Conservation (phyloP, 2,329 filamentous ascomycete genomes). For the Diplodia mutila region DNA sequence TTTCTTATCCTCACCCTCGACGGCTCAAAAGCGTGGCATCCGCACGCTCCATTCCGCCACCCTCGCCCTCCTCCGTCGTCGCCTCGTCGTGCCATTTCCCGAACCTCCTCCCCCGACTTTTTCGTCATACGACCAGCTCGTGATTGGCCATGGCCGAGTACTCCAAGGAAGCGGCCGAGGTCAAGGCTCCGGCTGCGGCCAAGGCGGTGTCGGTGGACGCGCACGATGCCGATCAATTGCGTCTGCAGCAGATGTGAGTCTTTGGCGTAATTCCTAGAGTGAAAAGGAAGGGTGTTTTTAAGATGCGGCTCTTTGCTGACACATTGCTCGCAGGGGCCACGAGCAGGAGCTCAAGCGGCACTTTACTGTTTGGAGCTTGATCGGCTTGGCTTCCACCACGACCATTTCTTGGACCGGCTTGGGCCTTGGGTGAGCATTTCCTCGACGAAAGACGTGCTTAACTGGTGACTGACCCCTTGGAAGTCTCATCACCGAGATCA, state of each 20-base stretch:
- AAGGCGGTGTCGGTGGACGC: slow-evolving; percentile 4
- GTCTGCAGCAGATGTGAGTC: slow-evolving; percentile 25
- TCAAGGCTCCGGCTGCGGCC: slow-evolving; percentile 21
- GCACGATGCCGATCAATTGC: slow-evolving; percentile 23
- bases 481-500: slow-evolving; percentile 26
- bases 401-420: slow-evolving; percentile 29
- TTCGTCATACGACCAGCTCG: not conserved
- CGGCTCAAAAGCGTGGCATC: not conserved
- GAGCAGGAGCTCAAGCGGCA: slow-evolving; percentile 26
- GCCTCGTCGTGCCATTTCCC: not conserved
- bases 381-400: slow-evolving; percentile 26
- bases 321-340: slow-evolving; percentile 11
- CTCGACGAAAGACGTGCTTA: no score
- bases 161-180: not conserved
- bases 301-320: not conserved
- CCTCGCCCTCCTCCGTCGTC: not conserved
- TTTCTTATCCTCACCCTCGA: not conserved
- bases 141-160: slow-evolving; percentile 1
- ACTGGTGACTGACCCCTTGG: not conserved
- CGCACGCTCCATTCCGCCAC: not conserved
- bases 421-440: slow-evolving; percentile 17
- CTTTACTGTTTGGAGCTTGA: slow-evolving; percentile 26
- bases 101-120: not conserved
- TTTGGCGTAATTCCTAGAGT: no score
- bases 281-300: no score